Percentiles rank a stretch among this genome's conserved stretches.
Conservation (phyloP, 768 basidiomycete genomes). For the Naematelia aurantialba region DNA sequence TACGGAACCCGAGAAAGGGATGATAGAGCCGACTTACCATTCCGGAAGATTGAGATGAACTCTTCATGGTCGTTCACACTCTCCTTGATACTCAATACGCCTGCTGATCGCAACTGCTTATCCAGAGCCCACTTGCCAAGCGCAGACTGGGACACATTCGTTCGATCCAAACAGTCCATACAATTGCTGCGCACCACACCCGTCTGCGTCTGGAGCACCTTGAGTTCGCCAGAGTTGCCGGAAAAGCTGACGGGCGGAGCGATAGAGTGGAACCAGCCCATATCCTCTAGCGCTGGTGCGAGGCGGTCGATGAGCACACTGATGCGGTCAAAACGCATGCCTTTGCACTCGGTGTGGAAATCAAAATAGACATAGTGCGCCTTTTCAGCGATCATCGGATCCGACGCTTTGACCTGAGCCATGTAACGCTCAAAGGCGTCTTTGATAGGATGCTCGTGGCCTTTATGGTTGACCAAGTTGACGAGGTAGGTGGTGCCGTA, state of each 20-base stretch:
- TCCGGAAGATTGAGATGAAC: slow-evolving; percentile 77
- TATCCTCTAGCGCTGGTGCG: slow-evolving; percentile 56
- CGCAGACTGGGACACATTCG: slow-evolving; percentile 92
- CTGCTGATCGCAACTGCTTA: slow-evolving; percentile 68
- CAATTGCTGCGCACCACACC: slow-evolving; percentile 91
- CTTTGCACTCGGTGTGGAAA: slow-evolving; percentile 90
- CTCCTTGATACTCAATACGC: slow-evolving; percentile 67
- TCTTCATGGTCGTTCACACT: slow-evolving; percentile 75
- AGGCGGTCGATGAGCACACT: slow-evolving; percentile 72
- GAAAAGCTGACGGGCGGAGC: slow-evolving; percentile 46
- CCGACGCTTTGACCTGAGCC: slow-evolving; percentile 55
- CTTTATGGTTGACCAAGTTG: slow-evolving; percentile 90
- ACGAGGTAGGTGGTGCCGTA: slow-evolving; percentile 80
- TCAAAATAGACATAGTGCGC: slow-evolving; percentile 93
- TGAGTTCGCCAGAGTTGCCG: slow-evolving; percentile 54
- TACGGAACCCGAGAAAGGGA: neutral
- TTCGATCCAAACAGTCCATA: slow-evolving; percentile 91
- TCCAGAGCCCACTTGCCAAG: slow-evolving; percentile 81
- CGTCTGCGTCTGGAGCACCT: slow-evolving; percentile 58
- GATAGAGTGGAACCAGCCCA: slow-evolving; percentile 39
- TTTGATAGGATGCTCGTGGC: slow-evolving; percentile 88
- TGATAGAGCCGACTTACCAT: slow-evolving; percentile 59
- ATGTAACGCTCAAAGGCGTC: slow-evolving; percentile 85
- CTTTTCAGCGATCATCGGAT: slow-evolving; percentile 56
- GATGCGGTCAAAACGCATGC: slow-evolving; percentile 93